Evolutionary conservation across 2,329 filamentous ascomycete species (phyloP).

Genomic region (Curvularia sp.): DNA sequence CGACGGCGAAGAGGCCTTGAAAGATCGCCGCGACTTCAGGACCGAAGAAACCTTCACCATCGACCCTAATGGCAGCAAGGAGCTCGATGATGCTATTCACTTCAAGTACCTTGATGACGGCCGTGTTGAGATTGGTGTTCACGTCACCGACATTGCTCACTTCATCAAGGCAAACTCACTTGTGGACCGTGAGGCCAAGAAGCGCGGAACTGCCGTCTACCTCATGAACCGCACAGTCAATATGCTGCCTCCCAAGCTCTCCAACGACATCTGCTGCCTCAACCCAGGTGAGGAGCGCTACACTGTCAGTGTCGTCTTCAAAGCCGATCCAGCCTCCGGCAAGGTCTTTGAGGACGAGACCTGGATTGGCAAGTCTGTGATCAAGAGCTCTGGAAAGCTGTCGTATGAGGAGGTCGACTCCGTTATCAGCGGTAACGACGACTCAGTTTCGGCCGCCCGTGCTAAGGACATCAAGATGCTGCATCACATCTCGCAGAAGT

Average conservation of each 20-base stretch:
- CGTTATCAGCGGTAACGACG: slow-evolving; percentile 72
- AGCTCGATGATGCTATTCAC: slow-evolving; percentile 92
- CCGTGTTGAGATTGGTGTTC: slow-evolving; percentile 91
- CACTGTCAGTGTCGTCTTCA: slow-evolving; percentile 91
- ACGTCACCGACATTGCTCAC: slow-evolving; percentile 93
- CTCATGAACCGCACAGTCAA: slow-evolving; percentile 88
- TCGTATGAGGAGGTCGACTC: slow-evolving; percentile 85
- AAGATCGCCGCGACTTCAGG: slow-evolving; percentile 86
- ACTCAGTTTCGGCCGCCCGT: slow-evolving; percentile 70
- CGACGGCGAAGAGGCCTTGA: slow-evolving; percentile 77
- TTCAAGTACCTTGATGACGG: slow-evolving; percentile 84
- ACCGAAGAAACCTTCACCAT: slow-evolving; percentile 89
- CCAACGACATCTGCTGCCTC: slow-evolving; percentile 86
- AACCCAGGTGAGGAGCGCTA: slow-evolving; percentile 87
- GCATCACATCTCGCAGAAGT: slow-evolving; percentile 82
- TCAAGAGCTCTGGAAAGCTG: slow-evolving; percentile 89
- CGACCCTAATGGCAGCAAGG: slow-evolving; percentile 84
- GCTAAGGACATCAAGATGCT: slow-evolving; percentile 82
- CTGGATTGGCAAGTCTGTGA: slow-evolving; percentile 92
- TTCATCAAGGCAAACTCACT: slow-evolving; percentile 97
- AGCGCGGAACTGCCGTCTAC: slow-evolving; percentile 94
- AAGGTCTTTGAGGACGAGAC: slow-evolving; percentile 81
- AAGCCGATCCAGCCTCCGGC: slow-evolving; percentile 81
- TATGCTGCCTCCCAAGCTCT: slow-evolving; percentile 85
- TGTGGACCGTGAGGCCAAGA: slow-evolving; percentile 96